Percentiles rank a stretch among this genome's conserved stretches.
These are phyloP conservation scores for Daldinia caldariorum DNA, from an alignment of 495 filamentous ascomycete genomes.

Conservation along the genomic window DNA sequence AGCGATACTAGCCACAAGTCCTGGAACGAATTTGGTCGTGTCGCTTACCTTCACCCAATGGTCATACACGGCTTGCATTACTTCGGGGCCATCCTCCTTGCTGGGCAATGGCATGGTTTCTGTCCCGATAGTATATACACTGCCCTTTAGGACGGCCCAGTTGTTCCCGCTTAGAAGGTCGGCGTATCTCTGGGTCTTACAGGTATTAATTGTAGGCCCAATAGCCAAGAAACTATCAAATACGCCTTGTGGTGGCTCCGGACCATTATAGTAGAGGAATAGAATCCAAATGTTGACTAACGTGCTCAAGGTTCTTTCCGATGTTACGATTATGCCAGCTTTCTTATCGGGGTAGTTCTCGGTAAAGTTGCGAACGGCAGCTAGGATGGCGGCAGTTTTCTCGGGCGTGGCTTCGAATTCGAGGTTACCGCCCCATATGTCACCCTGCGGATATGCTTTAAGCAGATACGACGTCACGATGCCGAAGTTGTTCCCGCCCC, in stretches of 20 bases:
- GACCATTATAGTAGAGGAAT: slow-evolving; percentile 72
- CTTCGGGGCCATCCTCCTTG: slow-evolving; percentile 46
- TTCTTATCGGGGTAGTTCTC: slow-evolving; percentile 62
- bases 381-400: slow-evolving; percentile 55
- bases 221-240: slow-evolving; percentile 67
- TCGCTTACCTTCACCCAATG: slow-evolving; percentile 61
- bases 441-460: slow-evolving; percentile 57
- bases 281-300: slow-evolving; percentile 66
- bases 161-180: slow-evolving; percentile 57
- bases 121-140: slow-evolving; percentile 65
- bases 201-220: slow-evolving; percentile 57
- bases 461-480: slow-evolving; percentile 61
- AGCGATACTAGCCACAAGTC: slow-evolving; percentile 62
- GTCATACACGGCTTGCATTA: slow-evolving; percentile 60
- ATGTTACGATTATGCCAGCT: slow-evolving; percentile 64
- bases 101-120: slow-evolving; percentile 65
- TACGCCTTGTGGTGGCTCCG: slow-evolving; percentile 61
- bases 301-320: slow-evolving; percentile 56
- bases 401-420: slow-evolving; percentile 55
- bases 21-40: slow-evolving; percentile 56
- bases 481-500: slow-evolving; percentile 62
- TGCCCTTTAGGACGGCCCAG: slow-evolving; percentile 54
- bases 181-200: slow-evolving; percentile 64
- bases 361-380: slow-evolving; percentile 63
- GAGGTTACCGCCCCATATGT: slow-evolving; percentile 66